Base-by-base conservation (phyloP, 148 eudicot genomes). In the Nepenthes gracilis region DNA sequence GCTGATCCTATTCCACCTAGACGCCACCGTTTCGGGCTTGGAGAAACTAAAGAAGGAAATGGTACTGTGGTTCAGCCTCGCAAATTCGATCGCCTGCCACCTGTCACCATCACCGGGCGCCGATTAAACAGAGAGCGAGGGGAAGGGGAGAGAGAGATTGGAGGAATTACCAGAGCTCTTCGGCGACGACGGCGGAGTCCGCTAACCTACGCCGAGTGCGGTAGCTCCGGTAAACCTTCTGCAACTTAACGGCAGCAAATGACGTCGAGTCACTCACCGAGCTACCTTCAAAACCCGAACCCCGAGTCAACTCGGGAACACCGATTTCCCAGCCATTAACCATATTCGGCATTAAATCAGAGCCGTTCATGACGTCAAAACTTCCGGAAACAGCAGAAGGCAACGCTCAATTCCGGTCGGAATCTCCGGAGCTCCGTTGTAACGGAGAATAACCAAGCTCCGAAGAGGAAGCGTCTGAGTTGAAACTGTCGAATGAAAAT, bases 51-150 rank as follows among this genome's bases (percentile, higher is more conserved):
- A 91, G 75, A 91, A 92, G 1, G 97, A 92, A 12, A 92, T 73
- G 1, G 97, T 88, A 52, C 90, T 92, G 64, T 79, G 87, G 59
- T 77, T 86, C 63, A 88, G 61, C 71, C 88, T 67, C 1, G 85
- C 96, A 62, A 62, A 92, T 57, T 88, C 86, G 47, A 92, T 71
- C 47, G 92, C 94, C 78, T 75, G 93, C 96, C 97, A 88, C 97
- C 97, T 92, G 60, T 59, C 47, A 37, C 47, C 62, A 9, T 47
- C 23, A 36, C 23, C 53, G 47, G 52, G 34, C 9, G 36, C 7
- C 63, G 9, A 45, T 14, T 13, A 43, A 9, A 54, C 23, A 56
- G 23, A n/a, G 35, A 14, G 59, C 9, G 33, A 38, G 23, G 2
- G 55, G 33, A 10, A 1, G 1, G 5, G 6, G 7, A 62, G 7